Conservation (phyloP, 2,329 filamentous ascomycete species). For the Trichoderma gracile region DNA sequence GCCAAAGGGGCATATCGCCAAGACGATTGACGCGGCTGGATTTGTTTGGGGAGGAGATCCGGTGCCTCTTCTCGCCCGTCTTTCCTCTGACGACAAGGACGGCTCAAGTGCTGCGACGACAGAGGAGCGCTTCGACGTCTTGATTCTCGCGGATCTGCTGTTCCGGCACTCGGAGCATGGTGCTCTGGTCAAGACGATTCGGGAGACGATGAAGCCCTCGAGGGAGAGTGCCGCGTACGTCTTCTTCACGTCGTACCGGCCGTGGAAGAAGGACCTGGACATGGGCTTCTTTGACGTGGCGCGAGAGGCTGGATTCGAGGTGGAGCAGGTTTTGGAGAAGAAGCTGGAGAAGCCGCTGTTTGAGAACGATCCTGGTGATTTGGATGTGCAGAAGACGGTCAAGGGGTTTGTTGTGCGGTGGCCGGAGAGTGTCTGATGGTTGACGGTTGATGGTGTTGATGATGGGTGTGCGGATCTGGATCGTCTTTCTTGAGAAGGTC, state of each 20-base stretch:
- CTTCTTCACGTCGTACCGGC: constrained; percentile 92
- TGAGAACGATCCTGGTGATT: constrained; percentile 82
- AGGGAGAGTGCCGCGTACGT: constrained; percentile 69
- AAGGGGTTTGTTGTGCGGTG: constrained; percentile 75
- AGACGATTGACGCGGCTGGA: constrained; percentile 60
- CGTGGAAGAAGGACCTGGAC: constrained; percentile 85
- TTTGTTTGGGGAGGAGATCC: constrained; percentile 80
- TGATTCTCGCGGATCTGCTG: constrained; percentile 84
- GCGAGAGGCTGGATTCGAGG: constrained; percentile 67
- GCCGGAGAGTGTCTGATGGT: constrained; percentile 44
- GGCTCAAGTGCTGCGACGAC: neutral
- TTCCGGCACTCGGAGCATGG: constrained; percentile 89
- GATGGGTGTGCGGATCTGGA: neutral
- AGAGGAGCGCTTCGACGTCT: constrained; percentile 65
- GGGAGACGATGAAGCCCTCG: constrained; percentile 61
- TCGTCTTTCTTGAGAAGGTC: neutral
- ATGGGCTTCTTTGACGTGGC: constrained; percentile 83
- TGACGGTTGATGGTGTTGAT: neutral
- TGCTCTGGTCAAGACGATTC: constrained; percentile 73
- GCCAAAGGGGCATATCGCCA: constrained; percentile 36
- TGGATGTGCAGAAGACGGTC: constrained; percentile 77
- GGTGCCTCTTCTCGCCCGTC: constrained; percentile 56
- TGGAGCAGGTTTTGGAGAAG: constrained; percentile 78
- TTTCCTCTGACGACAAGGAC: constrained; percentile 42
- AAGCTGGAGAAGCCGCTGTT: constrained; percentile 87